Evolutionary conservation across 2,329 filamentous ascomycete genomes (phyloP).

Genomic region (Gremmenia infestans): DNA sequence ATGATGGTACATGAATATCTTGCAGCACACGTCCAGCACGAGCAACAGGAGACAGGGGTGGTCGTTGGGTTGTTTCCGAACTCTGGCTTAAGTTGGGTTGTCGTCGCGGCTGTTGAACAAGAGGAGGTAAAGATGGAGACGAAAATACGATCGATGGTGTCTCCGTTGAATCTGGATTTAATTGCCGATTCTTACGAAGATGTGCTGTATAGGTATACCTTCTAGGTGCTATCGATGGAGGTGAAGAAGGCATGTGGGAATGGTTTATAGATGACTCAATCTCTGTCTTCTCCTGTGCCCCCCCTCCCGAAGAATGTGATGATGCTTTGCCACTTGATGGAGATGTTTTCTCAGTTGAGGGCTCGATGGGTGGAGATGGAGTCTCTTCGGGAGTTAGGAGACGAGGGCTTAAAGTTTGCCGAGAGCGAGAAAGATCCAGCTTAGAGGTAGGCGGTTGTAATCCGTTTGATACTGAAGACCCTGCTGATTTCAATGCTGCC

Average conservation of each 20-base stretch:
- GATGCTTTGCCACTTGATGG: background rate
- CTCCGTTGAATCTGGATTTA: slow-evolving; percentile 21
- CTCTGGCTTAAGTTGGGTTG: slow-evolving; percentile 10
- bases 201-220: slow-evolving; percentile 28
- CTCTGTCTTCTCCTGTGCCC: background rate
- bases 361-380: slow-evolving; percentile 23
- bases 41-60: slow-evolving; percentile 26
- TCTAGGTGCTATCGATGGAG: slow-evolving; percentile 25
- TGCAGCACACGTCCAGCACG: slow-evolving; percentile 31
- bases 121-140: slow-evolving; percentile 30
- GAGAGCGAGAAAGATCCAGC: background rate
- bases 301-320: background rate
- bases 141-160: slow-evolving; percentile 32
- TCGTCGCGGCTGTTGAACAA: slow-evolving; percentile 15
- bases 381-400: slow-evolving; percentile 29
- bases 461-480: background rate
- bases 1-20: slow-evolving; percentile 28
- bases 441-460: slow-evolving; percentile 7
- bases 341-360: background rate
- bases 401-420: slow-evolving; percentile 9
- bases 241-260: slow-evolving; percentile 29
- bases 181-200: slow-evolving; percentile 23
- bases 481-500: slow-evolving; percentile 1
- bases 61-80: slow-evolving; percentile 13
- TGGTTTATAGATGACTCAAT: slow-evolving; percentile 17